Percentiles rank a stretch among this genome's conserved stretches.
phyloP scores from a whole-genome alignment of 495 filamentous ascomycete genomes.

The Wilcoxina mikolae region DNA sequence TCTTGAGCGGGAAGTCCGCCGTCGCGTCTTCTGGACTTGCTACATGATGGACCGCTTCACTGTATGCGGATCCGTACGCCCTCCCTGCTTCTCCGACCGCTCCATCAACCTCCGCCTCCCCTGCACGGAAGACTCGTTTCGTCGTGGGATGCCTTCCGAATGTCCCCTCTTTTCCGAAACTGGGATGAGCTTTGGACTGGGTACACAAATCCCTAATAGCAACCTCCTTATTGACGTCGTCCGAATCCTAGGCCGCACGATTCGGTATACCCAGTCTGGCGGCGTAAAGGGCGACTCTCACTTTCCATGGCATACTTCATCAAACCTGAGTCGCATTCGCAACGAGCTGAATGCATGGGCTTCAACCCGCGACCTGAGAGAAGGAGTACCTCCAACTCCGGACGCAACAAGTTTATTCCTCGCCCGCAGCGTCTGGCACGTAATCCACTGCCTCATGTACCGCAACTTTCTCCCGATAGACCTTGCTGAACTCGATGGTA shows the following conservation, averaged over 20 bases:
- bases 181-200: constrained; percentile 60
- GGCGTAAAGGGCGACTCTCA: constrained; percentile 79
- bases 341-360: constrained; percentile 76
- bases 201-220: constrained; percentile 49
- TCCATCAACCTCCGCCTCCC: constrained; percentile 58
- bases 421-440: constrained; percentile 70
- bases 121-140: constrained; percentile 1
- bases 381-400: constrained; percentile 53
- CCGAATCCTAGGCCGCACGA: constrained; percentile 66
- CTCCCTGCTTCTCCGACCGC: constrained; percentile 59
- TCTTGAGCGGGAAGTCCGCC: constrained; percentile 54
- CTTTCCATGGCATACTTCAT: constrained; percentile 76
- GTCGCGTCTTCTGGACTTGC: constrained; percentile 68
- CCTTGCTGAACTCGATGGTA: constrained; percentile 58
- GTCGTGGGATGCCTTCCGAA: constrained; percentile 45
- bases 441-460: constrained; percentile 72
- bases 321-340: constrained; percentile 69
- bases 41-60: constrained; percentile 71
- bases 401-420: constrained; percentile 65
- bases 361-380: constrained; percentile 64
- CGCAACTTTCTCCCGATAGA: constrained; percentile 74
- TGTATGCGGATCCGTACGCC: constrained; percentile 61
- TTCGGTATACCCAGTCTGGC: constrained; percentile 66
- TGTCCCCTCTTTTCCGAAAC: constrained; percentile 42
- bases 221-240: constrained; percentile 70